Base-by-base conservation (phyloP, 208 protist genomes). In the Leptomonas pyrrhocoris region DNA sequence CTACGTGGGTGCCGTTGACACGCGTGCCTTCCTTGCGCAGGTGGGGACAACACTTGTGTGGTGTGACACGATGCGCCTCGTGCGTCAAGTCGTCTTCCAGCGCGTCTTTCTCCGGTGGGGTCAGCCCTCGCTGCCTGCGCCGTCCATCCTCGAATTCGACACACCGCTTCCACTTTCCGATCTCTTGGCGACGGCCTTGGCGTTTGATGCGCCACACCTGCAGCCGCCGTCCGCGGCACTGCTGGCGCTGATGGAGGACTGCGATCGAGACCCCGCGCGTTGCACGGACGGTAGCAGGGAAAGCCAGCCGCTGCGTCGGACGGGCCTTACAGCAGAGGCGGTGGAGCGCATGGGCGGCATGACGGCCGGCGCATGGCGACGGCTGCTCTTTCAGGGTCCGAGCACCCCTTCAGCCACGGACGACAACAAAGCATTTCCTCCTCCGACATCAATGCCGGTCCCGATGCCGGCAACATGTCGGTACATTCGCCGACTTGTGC, bases 81-180 rank as follows among this genome's bases (percentile, higher is more conserved):
- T 85, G 46, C 80, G 80, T 13, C 70, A 85, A 50, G 86, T 88
- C 11, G 84, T 88, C 25, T 94, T 86, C 54, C 92, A 94, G 64
- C 87, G 86, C 55, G 83, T 95, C 53, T 94, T 96, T 60, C 66
- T 91, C 46, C 86, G 83, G 53, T 96, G 89, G 88, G 73, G 68
- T 1, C 72, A 84, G 40, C 75, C 86, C 1, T 73, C 79, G 6
- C 66, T 91, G 23, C 81, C 80, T 2, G 61, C 77, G 28, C 68
- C 77, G 23, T 71, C 86, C 1, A 56, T 77, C 19, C 42, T 95
- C 15, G 49, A 68, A 28, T 77, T 93, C 36, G 58, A 68, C 16
- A 57, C 69, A 0, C 84, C 87, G 31, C 54, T 81, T 38, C 68
- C 54, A 2, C 30, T 95, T 36, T 31, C 69, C 18, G 74, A 87